Conservation (phyloP, 2,329 filamentous ascomycete genomes). For the Botryotinia calthae region DNA sequence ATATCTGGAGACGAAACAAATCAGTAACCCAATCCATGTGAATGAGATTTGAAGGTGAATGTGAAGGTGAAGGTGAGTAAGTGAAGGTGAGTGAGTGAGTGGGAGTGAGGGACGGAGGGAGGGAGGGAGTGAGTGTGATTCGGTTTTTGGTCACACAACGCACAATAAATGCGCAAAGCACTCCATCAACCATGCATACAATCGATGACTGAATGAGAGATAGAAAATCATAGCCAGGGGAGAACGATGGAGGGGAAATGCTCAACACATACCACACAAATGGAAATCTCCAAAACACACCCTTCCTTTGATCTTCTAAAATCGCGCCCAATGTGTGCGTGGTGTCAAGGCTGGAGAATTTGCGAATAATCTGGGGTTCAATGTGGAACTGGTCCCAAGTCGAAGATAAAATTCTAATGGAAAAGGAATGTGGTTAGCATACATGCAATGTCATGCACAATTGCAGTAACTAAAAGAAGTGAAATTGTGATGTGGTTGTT, state of each 20-base stretch:
- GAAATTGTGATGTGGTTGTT: constrained; percentile 19
- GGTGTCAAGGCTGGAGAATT: constrained; percentile 24
- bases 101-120: too few species aligned
- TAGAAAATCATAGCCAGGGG: background rate
- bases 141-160: background rate
- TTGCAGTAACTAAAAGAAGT: constrained; percentile 13
- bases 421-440: constrained; percentile 28
- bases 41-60: background rate
- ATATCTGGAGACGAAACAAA: constrained; percentile 18
- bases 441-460: constrained; percentile 23
- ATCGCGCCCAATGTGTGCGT: constrained; percentile 28
- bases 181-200: constrained; percentile 4
- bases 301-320: constrained; percentile 21
- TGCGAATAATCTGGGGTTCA: constrained; percentile 29
- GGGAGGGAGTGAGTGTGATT: background rate
- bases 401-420: constrained; percentile 27
- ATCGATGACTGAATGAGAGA: background rate
- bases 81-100: too few species aligned
- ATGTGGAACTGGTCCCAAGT: constrained; percentile 26
- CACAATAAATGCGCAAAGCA: constrained; percentile 17
- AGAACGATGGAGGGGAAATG: background rate
- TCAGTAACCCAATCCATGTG: background rate
- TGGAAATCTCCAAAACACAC: constrained; percentile 22
- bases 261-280: constrained; percentile 25
- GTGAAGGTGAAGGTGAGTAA: too few species aligned